phyloP scores from a whole-genome alignment of 2,329 filamentous ascomycete genomes.

The Aciculosporium take region DNA sequence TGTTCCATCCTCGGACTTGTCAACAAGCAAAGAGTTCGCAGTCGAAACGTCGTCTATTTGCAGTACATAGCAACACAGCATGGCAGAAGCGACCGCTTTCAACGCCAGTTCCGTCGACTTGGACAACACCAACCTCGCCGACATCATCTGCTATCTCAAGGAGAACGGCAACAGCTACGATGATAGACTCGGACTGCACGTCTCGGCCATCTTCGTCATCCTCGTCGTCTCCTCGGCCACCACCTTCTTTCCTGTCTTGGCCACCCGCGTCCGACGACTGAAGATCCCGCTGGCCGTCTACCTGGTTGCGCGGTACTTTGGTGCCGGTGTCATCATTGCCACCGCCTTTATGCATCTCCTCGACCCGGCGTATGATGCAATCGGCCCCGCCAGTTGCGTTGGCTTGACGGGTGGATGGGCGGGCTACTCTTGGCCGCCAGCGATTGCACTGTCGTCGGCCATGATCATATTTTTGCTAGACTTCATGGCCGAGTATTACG shows the following conservation, averaged over 20 bases:
- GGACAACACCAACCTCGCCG: conserved; percentile 22
- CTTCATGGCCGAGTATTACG: conserved; percentile 34
- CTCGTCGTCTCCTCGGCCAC: conserved; percentile 53
- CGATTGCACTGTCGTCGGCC: conserved; percentile 32
- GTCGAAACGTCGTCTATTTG: too few species aligned
- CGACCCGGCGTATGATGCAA: conserved; percentile 63
- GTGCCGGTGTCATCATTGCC: conserved; percentile 82
- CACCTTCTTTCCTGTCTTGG: conserved; percentile 60
- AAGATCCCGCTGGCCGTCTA: conserved; percentile 59
- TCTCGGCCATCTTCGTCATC: conserved; percentile 84
- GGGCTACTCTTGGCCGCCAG: conserved; percentile 36
- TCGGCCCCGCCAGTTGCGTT: conserved; percentile 25
- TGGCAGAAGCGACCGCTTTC: conserved; percentile 30
- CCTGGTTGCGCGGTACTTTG: conserved; percentile 83
- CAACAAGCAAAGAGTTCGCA: too few species aligned
- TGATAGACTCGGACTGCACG: conserved; percentile 53
- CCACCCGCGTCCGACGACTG: conserved; percentile 42
- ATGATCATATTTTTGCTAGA: conserved; percentile 37
- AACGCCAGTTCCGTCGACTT: conserved; percentile 50
- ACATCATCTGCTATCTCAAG: conserved; percentile 36
- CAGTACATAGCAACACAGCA: conserved; percentile 6
- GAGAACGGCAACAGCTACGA: conserved; percentile 36
- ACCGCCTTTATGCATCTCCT: conserved; percentile 88
- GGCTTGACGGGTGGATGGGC: conserved; percentile 36
- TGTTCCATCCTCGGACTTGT: too few species aligned